Evolutionary conservation across 306 rosid species (phyloP).

Genomic region (Lablab purpureus): DNA sequence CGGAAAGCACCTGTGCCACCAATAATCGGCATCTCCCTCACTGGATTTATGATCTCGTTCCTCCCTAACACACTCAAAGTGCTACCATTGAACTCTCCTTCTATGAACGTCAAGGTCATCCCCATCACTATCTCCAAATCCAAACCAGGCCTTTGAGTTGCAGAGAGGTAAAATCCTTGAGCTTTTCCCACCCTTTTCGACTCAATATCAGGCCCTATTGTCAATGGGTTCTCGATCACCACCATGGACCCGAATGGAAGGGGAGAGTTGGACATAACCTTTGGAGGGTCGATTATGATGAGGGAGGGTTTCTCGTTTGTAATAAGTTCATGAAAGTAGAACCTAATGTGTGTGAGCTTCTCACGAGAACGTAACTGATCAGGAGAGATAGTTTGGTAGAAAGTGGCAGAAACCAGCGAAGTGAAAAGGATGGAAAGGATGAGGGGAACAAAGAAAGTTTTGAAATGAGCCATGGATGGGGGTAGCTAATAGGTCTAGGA

Average conservation of each 20-base stretch:
- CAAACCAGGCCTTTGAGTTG: not conserved
- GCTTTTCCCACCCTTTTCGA: slow-evolving; percentile 59
- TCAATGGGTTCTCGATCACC: slow-evolving; percentile 56
- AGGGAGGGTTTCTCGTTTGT: slow-evolving; percentile 49
- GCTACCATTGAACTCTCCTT: slow-evolving; percentile 63
- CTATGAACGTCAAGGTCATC: slow-evolving; percentile 45
- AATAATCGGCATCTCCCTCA: slow-evolving; percentile 64
- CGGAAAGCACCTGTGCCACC: slow-evolving; percentile 72
- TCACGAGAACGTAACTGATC: slow-evolving; percentile 28
- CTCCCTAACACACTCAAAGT: slow-evolving; percentile 57
- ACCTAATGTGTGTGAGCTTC: slow-evolving; percentile 62
- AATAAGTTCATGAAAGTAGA: slow-evolving; percentile 64
- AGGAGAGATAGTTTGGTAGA: slow-evolving; percentile 41
- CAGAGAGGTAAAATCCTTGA: slow-evolving; percentile 55
- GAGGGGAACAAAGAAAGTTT: not conserved
- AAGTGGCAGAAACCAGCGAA: slow-evolving; percentile 7
- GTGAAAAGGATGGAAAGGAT: not conserved
- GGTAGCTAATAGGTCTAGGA: no score
- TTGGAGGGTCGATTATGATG: slow-evolving; percentile 41
- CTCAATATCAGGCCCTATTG: slow-evolving; percentile 41
- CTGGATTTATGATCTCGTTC: not conserved
- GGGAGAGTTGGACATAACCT: slow-evolving; percentile 37
- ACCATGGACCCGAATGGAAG: slow-evolving; percentile 54
- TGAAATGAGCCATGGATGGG: slow-evolving; percentile 27
- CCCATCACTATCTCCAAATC: slow-evolving; percentile 48